Evolutionary conservation across 371 early-diverging fungal genomes (phyloP), one percentile per base, ranked within the genome.

Genomic region (Mucor mucedo): DNA sequence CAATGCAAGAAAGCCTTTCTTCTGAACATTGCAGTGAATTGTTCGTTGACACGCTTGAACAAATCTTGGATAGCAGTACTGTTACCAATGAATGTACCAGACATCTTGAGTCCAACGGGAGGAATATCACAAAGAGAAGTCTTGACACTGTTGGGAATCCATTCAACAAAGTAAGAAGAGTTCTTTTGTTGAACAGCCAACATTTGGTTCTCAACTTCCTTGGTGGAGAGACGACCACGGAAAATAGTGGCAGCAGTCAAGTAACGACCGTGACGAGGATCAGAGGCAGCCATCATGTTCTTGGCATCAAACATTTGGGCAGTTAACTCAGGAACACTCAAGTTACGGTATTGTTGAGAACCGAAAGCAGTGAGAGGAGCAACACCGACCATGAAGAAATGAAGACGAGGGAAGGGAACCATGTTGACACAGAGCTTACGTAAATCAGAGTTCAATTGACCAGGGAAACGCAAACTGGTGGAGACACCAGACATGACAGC

Each of bases 131-230:
- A 99, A 39, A 97, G 95, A 62, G 97, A 95, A 8, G 98, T 97
- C 87, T 99, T 98, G 77, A 98, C 96, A 83, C 96, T 97, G 90
- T 95, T 97, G 70, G 99, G 99, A 74, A 99, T 98, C 99, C 99
- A 99, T 77, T 98, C 99, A 47, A 98, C 99, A 82, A 99, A 99
- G 88, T 95, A 93, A n/a, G 93, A 86, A 39, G 91, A 90, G 87
- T 96, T 96, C 89, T 94, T 95, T 75, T 91, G 91, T 77, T 96
- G 97, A 50, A 95, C 91, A 71, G 87, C 89, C 65, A 95, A 84
- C 98, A 99, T 97, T 84, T 99, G 99, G 86, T 97, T 96, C 67
- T 99, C 99, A 27, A 98, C 96, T 76, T 99, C 99, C 86, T 96
- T 97, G 89, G 96, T 98, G 11, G 95, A 95, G 76, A 98, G 85